Percentiles rank a stretch among this genome's conserved stretches.
These are phyloP conservation scores for Aeschynomene evenia DNA, from an alignment of 306 rosid species.

Conservation along the genomic window DNA sequence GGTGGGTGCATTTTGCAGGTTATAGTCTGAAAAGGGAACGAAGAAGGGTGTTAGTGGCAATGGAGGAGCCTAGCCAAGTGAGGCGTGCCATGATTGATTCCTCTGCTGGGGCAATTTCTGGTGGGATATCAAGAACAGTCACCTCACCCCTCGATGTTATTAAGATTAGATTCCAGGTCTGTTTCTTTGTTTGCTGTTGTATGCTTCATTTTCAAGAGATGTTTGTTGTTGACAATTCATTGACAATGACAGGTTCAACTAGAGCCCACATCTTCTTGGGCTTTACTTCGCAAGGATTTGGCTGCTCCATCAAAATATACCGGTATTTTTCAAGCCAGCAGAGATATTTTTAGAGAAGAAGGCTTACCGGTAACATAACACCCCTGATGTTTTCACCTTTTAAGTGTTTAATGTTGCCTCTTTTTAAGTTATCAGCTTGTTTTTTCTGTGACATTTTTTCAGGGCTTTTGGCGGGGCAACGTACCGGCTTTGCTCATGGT, in stretches of 20 bases:
- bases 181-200: slow-evolving; percentile 1
- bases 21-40: slow-evolving; percentile 26
- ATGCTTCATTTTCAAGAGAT: neutral
- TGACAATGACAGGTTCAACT: slow-evolving; percentile 81
- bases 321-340: slow-evolving; percentile 87
- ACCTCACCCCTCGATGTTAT: slow-evolving; percentile 97
- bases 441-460: neutral
- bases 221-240: slow-evolving; percentile 13
- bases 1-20: slow-evolving; percentile 27
- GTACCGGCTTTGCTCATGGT: slow-evolving; percentile 98
- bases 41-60: slow-evolving; percentile 36
- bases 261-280: slow-evolving; percentile 89
- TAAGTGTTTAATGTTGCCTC: neutral
- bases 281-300: slow-evolving; percentile 53
- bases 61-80: slow-evolving; percentile 71
- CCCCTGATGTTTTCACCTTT: neutral
- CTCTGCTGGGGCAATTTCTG: slow-evolving; percentile 82
- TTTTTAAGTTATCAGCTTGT: neutral
- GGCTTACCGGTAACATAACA: slow-evolving; percentile 57
- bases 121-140: slow-evolving; percentile 81
- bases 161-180: slow-evolving; percentile 93
- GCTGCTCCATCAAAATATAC: slow-evolving; percentile 74
- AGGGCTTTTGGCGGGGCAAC: slow-evolving; percentile 99
- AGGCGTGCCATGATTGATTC: slow-evolving; percentile 68
- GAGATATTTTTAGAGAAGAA: slow-evolving; percentile 91